phyloP scores from a whole-genome alignment of 164 flowering plant genomes.

The Santalum album region DNA sequence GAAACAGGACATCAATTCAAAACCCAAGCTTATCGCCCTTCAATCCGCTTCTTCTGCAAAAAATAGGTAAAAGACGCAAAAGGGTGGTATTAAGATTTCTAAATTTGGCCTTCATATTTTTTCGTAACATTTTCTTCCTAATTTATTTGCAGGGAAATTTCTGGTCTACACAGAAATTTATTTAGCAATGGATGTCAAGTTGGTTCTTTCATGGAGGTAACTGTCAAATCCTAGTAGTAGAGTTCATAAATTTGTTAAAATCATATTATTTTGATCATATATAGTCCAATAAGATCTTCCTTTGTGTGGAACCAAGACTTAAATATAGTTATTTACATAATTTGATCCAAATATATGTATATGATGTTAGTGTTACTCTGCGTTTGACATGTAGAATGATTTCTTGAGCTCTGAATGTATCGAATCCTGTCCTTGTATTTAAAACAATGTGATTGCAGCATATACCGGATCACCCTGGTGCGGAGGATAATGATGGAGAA shows the following conservation, averaged over 20 bases:
- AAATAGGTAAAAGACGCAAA: conserved; percentile 37
- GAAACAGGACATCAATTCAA: conserved; percentile 33
- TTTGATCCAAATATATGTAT: no score
- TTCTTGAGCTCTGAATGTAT: neutral
- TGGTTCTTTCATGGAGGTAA: conserved; percentile 28
- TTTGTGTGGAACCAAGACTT: no score
- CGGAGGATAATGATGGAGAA: conserved; percentile 6
- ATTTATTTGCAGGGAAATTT: conserved; percentile 17
- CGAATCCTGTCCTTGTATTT: neutral
- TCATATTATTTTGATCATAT: no score
- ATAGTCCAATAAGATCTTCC: no score
- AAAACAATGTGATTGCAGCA: conserved; percentile 19
- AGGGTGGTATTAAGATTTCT: no score
- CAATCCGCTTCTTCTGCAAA: conserved; percentile 13
- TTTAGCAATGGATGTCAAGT: conserved; percentile 17
- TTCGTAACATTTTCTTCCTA: no score
- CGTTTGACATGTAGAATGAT: neutral
- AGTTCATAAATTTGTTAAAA: no score
- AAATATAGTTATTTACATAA: no score
- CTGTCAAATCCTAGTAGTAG: neutral
- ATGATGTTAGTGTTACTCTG: no score
- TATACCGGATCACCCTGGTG: conserved; percentile 1
- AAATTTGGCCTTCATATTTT: no score
- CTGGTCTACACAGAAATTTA: conserved; percentile 18
- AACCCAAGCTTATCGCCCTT: conserved; percentile 20